phyloP scores from a whole-genome alignment of 495 filamentous ascomycete genomes.

The Durotheca rogersii region DNA sequence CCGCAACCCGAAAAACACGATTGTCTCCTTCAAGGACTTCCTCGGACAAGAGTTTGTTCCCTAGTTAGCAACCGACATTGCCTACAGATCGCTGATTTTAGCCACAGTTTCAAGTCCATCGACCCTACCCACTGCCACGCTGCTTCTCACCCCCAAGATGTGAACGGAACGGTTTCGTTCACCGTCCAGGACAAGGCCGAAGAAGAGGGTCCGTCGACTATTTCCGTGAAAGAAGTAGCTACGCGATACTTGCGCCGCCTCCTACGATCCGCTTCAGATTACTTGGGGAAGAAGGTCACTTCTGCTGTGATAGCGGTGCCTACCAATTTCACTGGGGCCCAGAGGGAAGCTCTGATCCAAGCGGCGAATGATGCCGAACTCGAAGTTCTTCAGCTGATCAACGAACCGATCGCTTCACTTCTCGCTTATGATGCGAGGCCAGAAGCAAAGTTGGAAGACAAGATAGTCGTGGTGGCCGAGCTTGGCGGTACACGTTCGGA shows the following conservation, averaged over 20 bases:
- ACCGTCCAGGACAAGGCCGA: constrained; percentile 70
- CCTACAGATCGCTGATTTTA: constrained; percentile 8
- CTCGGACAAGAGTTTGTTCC: constrained; percentile 78
- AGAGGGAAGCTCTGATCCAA: constrained; percentile 74
- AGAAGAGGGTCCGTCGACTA: constrained; percentile 57
- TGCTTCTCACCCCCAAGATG: constrained; percentile 84
- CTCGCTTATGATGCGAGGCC: constrained; percentile 90
- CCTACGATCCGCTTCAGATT: constrained; percentile 81
- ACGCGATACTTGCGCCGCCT: constrained; percentile 84
- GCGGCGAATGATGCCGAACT: constrained; percentile 80
- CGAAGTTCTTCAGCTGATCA: constrained; percentile 88
- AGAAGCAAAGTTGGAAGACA: constrained; percentile 73
- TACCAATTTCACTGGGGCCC: constrained; percentile 85
- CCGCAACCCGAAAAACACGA: constrained; percentile 87
- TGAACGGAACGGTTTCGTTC: constrained; percentile 74
- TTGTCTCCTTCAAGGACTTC: constrained; percentile 94
- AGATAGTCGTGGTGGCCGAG: constrained; percentile 88
- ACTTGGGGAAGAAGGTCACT: constrained; percentile 85
- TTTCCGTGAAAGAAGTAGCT: constrained; percentile 81
- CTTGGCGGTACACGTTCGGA: constrained; percentile 92
- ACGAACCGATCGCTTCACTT: constrained; percentile 87
- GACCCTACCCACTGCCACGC: constrained; percentile 93
- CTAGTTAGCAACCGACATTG: neutral
- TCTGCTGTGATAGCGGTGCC: constrained; percentile 91
- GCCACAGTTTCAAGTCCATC: constrained; percentile 79